Evolutionary conservation across 164 flowering plant species (phyloP).

Genomic region (Nymphaea thermarum): DNA sequence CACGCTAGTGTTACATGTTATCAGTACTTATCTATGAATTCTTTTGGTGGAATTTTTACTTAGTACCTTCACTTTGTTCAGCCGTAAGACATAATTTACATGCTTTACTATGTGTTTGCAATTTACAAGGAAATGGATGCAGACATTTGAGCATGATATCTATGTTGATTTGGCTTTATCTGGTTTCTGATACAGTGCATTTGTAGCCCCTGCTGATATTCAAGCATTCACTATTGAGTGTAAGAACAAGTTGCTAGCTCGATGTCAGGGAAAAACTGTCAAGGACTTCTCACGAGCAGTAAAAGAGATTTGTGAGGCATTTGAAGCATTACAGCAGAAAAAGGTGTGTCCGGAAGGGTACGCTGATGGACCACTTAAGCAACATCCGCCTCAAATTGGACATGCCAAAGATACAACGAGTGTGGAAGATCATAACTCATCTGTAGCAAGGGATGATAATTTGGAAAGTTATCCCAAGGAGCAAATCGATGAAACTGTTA

Average conservation of each 20-base stretch:
- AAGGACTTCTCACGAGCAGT: constrained; percentile 76
- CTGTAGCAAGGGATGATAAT: neutral
- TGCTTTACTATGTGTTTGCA: no score
- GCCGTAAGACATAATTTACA: no score
- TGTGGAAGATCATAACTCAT: neutral
- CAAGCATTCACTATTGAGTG: constrained; percentile 69
- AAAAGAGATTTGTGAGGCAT: constrained; percentile 73
- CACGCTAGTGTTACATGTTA: no score
- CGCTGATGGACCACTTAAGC: constrained; percentile 11
- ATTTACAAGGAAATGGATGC: no score
- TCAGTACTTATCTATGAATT: no score
- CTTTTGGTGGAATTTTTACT: no score
- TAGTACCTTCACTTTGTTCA: no score
- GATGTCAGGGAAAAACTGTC: constrained; percentile 55
- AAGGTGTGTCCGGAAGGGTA: constrained; percentile 22
- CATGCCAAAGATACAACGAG: neutral
- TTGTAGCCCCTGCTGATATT: constrained; percentile 90
- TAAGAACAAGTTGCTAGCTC: constrained; percentile 48
- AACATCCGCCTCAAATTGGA: neutral
- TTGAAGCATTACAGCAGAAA: constrained; percentile 45
- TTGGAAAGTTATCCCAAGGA: neutral
- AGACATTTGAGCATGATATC: neutral
- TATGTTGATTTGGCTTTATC: neutral
- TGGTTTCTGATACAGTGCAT: constrained; percentile 39
- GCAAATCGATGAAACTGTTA: neutral